Base-by-base conservation (phyloP, 495 filamentous ascomycete species). In the Halenospora varia region DNA sequence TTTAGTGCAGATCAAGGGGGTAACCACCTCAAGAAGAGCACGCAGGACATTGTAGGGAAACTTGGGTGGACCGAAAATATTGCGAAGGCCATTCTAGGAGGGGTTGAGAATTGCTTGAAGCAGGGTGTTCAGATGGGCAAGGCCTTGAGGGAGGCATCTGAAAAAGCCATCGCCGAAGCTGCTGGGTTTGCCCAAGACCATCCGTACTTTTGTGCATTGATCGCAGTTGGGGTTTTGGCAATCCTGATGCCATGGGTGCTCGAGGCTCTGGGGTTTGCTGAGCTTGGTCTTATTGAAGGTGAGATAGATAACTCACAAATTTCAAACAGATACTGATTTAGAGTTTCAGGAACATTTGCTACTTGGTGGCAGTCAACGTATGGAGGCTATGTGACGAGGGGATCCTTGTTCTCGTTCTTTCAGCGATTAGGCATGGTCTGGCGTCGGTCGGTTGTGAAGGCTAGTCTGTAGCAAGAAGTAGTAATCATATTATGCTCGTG, bases 181-280 rank as follows among this genome's bases (percentile, higher is more conserved):
- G 44, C 66, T 13, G 69, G 42, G 2, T 80, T 80, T 56, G 68
- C 61, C 17, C 49, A 53, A 6, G 70, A 79, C 0, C 77, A 81
- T 63, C 77, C 77, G 1, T 62, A 70, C 1, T 75, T 73, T 41
- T 62, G 59, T 26, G 77, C 78, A 0, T 56, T 82, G 1, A 46
- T 82, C 51, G 80, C 76, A 10, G 23, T 84, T 10, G 81, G 79
- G 4, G 64, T 84, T 9, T 49, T 82, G 59, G 72, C 66, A 10
- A 6, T 73, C 15, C 42, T 82, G 59, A 53, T 62, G 47, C 78
- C 78, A 9, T 73, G 68, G 68, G 66, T 70, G 22, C 25, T 84
- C 23, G 72, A 75, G 57, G 58, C 66, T 22, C 47, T 84, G 20
- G 81, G 81, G 10, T 82, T 82, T 61, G 73, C 52, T 1, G 75